These are phyloP conservation scores for Erodium maritimum DNA, from an alignment of 345 rosid genomes.

Conservation along the genomic window DNA sequence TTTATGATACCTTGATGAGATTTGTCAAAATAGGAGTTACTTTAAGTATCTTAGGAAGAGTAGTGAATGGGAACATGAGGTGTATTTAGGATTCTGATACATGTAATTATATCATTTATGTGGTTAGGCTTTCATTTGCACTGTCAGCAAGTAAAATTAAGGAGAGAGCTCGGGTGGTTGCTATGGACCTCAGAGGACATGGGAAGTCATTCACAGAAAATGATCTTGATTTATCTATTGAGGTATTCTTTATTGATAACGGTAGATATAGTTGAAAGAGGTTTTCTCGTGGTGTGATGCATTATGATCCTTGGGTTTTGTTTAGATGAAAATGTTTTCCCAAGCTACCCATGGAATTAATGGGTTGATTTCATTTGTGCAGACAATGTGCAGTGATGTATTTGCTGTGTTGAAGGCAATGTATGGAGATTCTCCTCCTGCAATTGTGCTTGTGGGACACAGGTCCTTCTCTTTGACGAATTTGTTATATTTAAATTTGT, in stretches of 20 bases:
- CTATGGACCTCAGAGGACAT: constrained; percentile 93
- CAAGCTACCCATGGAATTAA: neutral
- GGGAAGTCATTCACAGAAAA: constrained; percentile 72
- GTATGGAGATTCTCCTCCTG: constrained; percentile 85
- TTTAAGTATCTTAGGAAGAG: too few relatives aligned
- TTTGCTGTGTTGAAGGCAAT: constrained; percentile 59
- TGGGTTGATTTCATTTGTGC: constrained; percentile 23
- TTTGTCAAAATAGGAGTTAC: too few relatives aligned
- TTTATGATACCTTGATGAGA: too few relatives aligned
- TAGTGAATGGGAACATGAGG: too few relatives aligned
- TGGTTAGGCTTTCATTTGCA: constrained; percentile 75
- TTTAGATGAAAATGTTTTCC: too few relatives aligned
- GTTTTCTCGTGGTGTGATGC: too few relatives aligned
- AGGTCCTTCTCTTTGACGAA: constrained; percentile 28
- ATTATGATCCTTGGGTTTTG: neutral
- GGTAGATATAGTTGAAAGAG: too few relatives aligned
- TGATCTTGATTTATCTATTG: constrained; percentile 78
- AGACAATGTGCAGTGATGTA: constrained; percentile 92
- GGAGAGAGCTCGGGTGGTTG: constrained; percentile 80
- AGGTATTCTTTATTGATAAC: constrained; percentile 29
- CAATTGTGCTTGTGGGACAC: constrained; percentile 91
- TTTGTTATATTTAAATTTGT: constrained; percentile 20
- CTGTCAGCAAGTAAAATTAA: constrained; percentile 62
- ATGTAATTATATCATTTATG: constrained; percentile 3
- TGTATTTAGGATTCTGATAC: too few relatives aligned